Percentiles rank a stretch among this genome's conserved stretches.
Evolutionary conservation across 345 rosid species (phyloP).

Genomic region (Syzygium jambos): DNA sequence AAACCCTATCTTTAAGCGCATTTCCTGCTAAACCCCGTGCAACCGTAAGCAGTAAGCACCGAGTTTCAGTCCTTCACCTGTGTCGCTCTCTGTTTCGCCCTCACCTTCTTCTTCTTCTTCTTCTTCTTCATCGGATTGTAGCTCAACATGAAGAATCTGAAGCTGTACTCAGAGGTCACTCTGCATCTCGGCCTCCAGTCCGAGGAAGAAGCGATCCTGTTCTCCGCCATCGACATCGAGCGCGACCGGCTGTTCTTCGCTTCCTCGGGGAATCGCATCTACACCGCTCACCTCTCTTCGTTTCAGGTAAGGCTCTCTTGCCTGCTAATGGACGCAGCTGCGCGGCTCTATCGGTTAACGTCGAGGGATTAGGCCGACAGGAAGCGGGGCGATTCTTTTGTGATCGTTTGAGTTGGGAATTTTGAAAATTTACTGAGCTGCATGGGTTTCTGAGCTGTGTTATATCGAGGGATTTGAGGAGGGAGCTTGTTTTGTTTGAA

Average conservation of each 20-base stretch:
- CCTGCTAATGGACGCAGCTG: neutral
- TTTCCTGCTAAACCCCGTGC: neutral
- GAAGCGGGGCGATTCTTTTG: neutral
- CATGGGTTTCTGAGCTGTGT: neutral
- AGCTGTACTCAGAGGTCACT: slow-evolving; percentile 54
- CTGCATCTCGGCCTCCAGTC: slow-evolving; percentile 49
- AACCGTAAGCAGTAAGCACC: neutral
- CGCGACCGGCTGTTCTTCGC: slow-evolving; percentile 78
- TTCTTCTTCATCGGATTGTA: neutral
- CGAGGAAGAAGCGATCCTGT: slow-evolving; percentile 36
- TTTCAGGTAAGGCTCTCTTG: slow-evolving; percentile 34
- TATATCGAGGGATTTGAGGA: neutral
- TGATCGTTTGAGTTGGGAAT: neutral
- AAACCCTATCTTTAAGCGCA: neutral
- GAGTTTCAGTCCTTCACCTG: neutral
- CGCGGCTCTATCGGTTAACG: neutral
- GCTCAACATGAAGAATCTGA: slow-evolving; percentile 57
- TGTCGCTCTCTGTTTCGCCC: neutral
- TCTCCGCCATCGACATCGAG: slow-evolving; percentile 72
- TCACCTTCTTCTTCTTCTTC: neutral
- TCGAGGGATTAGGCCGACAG: neutral
- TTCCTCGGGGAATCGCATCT: slow-evolving; percentile 52
- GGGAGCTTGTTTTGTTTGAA: neutral
- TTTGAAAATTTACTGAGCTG: neutral
- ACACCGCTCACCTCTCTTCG: slow-evolving; percentile 50